phyloP scores from a whole-genome alignment of 2,329 filamentous ascomycete species.

The Coleophoma eucalyptorum region DNA sequence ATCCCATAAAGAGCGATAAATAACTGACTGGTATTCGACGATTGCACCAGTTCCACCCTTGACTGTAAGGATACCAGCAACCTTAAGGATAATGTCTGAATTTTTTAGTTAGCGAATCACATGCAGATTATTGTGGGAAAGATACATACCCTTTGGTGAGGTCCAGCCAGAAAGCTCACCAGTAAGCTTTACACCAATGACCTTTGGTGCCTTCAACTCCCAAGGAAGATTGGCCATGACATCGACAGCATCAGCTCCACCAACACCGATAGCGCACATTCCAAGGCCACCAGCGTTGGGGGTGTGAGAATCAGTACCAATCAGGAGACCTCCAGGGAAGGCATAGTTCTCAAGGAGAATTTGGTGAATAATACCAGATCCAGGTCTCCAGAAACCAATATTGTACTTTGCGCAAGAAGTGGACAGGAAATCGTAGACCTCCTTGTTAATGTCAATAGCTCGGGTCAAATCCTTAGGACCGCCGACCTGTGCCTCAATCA shows the following conservation, averaged over 20 bases:
- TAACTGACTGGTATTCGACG: conserved; percentile 59
- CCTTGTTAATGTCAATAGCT: conserved; percentile 93
- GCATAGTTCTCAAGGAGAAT: conserved; percentile 98
- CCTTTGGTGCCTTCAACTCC: conserved; percentile 97
- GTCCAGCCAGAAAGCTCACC: conserved; percentile 89
- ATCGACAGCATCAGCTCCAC: conserved; percentile 97
- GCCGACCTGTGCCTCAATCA: conserved; percentile 96
- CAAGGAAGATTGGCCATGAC: conserved; percentile 96
- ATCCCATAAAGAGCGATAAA: neutral
- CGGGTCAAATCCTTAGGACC: conserved; percentile 90
- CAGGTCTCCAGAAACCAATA: conserved; percentile 99
- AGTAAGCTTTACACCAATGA: conserved; percentile 94
- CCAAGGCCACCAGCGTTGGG: conserved; percentile 96
- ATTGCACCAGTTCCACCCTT: conserved; percentile 97
- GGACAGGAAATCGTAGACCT: conserved; percentile 97
- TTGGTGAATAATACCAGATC: conserved; percentile 99
- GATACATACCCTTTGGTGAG: conserved; percentile 72
- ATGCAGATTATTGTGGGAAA: conserved; percentile 1
- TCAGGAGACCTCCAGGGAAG: conserved; percentile 96
- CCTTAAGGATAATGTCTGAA: conserved; percentile 91
- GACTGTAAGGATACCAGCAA: conserved; percentile 93
- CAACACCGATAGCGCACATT: conserved; percentile 93
- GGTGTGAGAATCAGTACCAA: conserved; percentile 97
- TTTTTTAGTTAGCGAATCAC: conserved; percentile 2
- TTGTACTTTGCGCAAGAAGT: conserved; percentile 97